These are phyloP conservation scores for Ehretia macrophylla DNA, from an alignment of 257 asterid genomes.

Conservation along the genomic window DNA sequence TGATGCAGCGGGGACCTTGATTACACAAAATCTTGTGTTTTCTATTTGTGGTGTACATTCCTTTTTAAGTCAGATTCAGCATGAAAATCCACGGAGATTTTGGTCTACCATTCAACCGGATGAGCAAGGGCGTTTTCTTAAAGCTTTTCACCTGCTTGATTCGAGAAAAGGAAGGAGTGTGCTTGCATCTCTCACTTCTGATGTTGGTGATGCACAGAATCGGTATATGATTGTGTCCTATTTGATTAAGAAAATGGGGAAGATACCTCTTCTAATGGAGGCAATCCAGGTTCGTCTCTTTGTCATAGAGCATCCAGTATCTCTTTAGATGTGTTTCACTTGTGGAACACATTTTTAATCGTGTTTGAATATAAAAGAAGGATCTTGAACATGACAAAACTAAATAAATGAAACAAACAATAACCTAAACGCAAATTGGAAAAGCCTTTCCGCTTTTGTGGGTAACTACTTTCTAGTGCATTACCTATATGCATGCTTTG, in stretches of 20 bases:
- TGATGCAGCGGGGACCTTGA: conserved; percentile 36
- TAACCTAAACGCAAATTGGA: too few species aligned
- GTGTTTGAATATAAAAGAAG: too few species aligned
- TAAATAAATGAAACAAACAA: too few species aligned
- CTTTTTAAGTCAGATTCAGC: conserved; percentile 34
- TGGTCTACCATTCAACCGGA: conserved; percentile 55
- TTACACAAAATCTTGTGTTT: conserved; percentile 59
- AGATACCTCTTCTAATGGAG: conserved; percentile 63
- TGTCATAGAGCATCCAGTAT: neutral
- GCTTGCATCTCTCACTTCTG: conserved; percentile 51
- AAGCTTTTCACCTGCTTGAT: conserved; percentile 67
- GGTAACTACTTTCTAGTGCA: too few species aligned
- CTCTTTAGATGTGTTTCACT: neutral
- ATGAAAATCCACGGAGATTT: conserved; percentile 33
- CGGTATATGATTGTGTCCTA: conserved; percentile 48
- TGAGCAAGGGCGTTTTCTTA: conserved; percentile 50
- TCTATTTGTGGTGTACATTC: conserved; percentile 54
- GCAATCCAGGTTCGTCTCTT: conserved; percentile 76
- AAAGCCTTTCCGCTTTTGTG: too few species aligned
- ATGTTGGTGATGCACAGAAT: conserved; percentile 18
- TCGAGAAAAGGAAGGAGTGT: conserved; percentile 61
- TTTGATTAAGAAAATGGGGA: conserved; percentile 82
- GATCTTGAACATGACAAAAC: too few species aligned
- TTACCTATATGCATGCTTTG: neutral
- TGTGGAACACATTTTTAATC: too few species aligned